Percentiles rank a stretch among this genome's conserved stretches.
phyloP scores from a whole-genome alignment of 2,329 filamentous ascomycete species.

The Fonsecaea pugnacius region DNA sequence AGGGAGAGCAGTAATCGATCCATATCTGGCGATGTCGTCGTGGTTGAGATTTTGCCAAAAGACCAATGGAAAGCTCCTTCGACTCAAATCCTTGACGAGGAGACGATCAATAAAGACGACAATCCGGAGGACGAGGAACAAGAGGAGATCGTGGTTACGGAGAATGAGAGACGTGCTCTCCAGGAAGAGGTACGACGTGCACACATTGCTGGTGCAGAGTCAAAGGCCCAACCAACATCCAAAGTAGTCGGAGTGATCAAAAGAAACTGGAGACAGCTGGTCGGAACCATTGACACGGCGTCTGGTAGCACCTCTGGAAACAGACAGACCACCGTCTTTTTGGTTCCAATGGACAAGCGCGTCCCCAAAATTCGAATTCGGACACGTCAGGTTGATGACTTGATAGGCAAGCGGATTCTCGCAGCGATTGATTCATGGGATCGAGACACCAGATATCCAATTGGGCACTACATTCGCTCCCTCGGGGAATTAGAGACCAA shows the following conservation, averaged over 20 bases:
- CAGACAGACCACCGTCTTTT: constrained; percentile 88
- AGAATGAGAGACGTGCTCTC: constrained; percentile 81
- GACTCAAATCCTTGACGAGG: constrained; percentile 93
- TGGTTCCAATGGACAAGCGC: constrained; percentile 97
- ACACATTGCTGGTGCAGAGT: constrained; percentile 76
- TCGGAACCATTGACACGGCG: constrained; percentile 79
- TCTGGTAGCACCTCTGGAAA: constrained; percentile 80
- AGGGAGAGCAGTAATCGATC: constrained; percentile 95
- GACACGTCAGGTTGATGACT: constrained; percentile 84
- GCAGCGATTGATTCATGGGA: constrained; percentile 97
- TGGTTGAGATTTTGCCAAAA: constrained; percentile 88
- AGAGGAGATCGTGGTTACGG: constrained; percentile 77
- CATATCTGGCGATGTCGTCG: constrained; percentile 88
- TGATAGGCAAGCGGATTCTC: constrained; percentile 87
- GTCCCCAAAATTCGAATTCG: constrained; percentile 94
- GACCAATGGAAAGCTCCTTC: constrained; percentile 98
- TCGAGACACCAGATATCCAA: constrained; percentile 85
- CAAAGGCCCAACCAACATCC: constrained; percentile 83
- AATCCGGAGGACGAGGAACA: constrained; percentile 83
- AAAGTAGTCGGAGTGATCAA: constrained; percentile 90
- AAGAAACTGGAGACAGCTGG: constrained; percentile 97
- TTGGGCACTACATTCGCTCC: constrained; percentile 91
- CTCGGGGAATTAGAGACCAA: constrained; percentile 94
- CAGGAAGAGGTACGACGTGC: constrained; percentile 89
- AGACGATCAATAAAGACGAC: constrained; percentile 87